phyloP scores from a whole-genome alignment of 2,329 filamentous ascomycete species.

The Bimuria novae-zelandiae region DNA sequence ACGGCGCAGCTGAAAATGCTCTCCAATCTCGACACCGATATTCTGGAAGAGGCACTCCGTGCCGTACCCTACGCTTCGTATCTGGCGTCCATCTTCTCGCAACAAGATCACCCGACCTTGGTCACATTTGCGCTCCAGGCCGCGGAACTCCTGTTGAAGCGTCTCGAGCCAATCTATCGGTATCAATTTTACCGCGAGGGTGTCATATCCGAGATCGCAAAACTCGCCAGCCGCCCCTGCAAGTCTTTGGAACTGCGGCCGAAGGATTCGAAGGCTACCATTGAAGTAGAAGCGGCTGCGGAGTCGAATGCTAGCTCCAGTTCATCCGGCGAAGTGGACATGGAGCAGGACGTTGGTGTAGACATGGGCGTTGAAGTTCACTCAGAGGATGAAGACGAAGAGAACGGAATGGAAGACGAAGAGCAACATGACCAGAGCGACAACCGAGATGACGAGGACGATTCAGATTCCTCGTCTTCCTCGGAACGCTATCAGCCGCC shows the following conservation, averaged over 20 bases:
- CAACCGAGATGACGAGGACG: constrained; percentile 64
- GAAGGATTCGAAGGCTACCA: constrained; percentile 30
- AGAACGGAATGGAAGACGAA: constrained; percentile 62
- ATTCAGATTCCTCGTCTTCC: constrained; percentile 67
- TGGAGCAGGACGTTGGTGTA: constrained; percentile 55
- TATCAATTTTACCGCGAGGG: constrained; percentile 98
- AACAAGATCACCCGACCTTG: constrained; percentile 87
- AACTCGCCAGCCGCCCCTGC: constrained; percentile 65
- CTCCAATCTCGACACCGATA: constrained; percentile 84
- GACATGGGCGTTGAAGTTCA: constrained; percentile 58
- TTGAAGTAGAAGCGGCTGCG: constrained; percentile 30
- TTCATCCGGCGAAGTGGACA: constrained; percentile 36
- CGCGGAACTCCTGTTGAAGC: constrained; percentile 81
- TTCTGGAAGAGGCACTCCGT: constrained; percentile 83
- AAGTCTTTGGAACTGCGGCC: constrained; percentile 35
- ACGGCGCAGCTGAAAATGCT: constrained; percentile 98
- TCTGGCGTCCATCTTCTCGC: constrained; percentile 89
- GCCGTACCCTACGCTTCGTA: constrained; percentile 95
- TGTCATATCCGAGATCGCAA: constrained; percentile 87
- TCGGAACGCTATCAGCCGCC: constrained; percentile 32
- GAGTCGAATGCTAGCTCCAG: constrained; percentile 31
- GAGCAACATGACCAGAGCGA: constrained; percentile 63
- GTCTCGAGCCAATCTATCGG: constrained; percentile 84
- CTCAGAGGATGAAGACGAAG: constrained; percentile 55
- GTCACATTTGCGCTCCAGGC: constrained; percentile 88